Percentiles rank a stretch among this genome's conserved stretches.
Conservation (phyloP, 768 basidiomycete species). For the Boletus eberwhitei region DNA sequence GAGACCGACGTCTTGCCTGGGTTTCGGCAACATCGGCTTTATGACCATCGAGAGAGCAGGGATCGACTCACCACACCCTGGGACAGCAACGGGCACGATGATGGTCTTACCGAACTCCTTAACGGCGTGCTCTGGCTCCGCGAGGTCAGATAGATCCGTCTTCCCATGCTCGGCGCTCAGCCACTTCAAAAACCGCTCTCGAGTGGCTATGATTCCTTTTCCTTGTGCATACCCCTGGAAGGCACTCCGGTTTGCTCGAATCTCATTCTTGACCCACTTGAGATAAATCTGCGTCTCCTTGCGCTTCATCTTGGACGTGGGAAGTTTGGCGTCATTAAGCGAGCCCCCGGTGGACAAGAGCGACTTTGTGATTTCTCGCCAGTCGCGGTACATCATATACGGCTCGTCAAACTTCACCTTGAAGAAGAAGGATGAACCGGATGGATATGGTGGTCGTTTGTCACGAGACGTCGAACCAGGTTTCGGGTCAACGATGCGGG, state of each 20-base stretch:
- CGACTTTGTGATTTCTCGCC: slow-evolving; percentile 88
- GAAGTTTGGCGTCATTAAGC: slow-evolving; percentile 38
- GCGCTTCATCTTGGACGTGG: slow-evolving; percentile 67
- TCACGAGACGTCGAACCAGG: slow-evolving; percentile 26
- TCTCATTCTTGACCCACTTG: slow-evolving; percentile 79
- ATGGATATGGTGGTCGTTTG: slow-evolving; percentile 59
- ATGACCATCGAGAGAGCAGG: neutral
- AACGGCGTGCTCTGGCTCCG: slow-evolving; percentile 13
- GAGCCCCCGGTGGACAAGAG: slow-evolving; percentile 47
- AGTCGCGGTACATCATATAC: slow-evolving; percentile 98
- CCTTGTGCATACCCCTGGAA: slow-evolving; percentile 67
- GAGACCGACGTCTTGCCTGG: slow-evolving; percentile 86
- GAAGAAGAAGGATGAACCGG: slow-evolving; percentile 93
- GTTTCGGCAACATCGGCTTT: neutral
- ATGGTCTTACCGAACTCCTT: slow-evolving; percentile 65
- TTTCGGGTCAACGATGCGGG: slow-evolving; percentile 51
- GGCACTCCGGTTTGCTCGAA: slow-evolving; percentile 50
- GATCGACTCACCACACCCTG: slow-evolving; percentile 75
- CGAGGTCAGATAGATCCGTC: slow-evolving; percentile 28
- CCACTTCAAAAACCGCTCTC: slow-evolving; percentile 79
- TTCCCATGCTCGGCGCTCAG: slow-evolving; percentile 47
- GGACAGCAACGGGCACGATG: slow-evolving; percentile 85
- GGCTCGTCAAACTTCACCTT: slow-evolving; percentile 99
- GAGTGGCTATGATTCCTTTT: slow-evolving; percentile 80
- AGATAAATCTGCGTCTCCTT: slow-evolving; percentile 78